Base-by-base conservation (phyloP, 768 basidiomycete species). In the Brasilioporus rufonigricans region DNA sequence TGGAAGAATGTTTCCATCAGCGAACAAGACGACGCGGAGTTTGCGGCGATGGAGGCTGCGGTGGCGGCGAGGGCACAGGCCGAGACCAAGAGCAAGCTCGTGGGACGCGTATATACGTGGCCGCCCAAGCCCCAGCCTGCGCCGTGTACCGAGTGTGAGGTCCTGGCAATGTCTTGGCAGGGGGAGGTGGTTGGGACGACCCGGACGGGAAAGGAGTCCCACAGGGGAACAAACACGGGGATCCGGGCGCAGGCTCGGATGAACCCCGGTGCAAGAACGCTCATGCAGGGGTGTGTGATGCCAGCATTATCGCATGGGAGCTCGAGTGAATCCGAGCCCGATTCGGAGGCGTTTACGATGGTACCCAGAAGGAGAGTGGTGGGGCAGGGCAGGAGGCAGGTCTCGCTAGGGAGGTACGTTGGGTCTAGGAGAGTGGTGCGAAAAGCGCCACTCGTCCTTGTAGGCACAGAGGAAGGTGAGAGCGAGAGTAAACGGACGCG, bases 1-100 rank as follows among this genome's bases (percentile, higher is more conserved):
- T 70, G 70, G 69, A 69, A 70, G 61, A 65, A 63, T 12, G 56
- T 68, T 8, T 58, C 64, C 12, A 59, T 72, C 24, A 68, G 57
- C 1, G 71, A 70, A 23, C 58, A 58, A 6, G 69, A 68, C 27
- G 69, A 66, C 12, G 62, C 55, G 0, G 62, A 64, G 38, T 62
- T 62, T 16, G 55, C 33, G 19, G 59, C 47, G 1, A 48, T 53
- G 31, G 14, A 14, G 31, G n/a, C 18, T 0, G 24, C 44, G 44
- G 39, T 11, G 19, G 12, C 26, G 31, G 11, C 11, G 11, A 35
- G 41, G 32, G 32, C 16, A n/a, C 16, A 5, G 6, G 40, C 39
- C 1, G 56, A 53, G n/a, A 54, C 45, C 19, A 53, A 43, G 52
- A 18, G 26, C 4, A 45, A 26, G 36, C 0, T 35, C 11, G 7